Evolutionary conservation across 2,329 filamentous ascomycete genomes (phyloP).

Genomic region (Aspergillus fijiensis): DNA sequence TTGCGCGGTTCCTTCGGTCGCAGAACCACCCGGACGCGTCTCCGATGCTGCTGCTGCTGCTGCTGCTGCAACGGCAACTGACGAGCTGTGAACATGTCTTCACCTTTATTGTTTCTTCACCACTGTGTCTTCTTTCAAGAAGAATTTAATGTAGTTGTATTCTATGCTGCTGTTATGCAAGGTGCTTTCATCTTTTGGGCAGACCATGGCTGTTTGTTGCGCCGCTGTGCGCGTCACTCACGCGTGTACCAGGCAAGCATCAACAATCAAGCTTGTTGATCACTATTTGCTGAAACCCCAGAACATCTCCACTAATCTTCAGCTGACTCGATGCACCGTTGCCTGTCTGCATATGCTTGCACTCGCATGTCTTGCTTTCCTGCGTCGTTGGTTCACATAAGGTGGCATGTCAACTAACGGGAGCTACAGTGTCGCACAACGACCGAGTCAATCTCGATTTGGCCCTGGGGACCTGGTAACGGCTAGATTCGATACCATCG

Average conservation of each 20-base stretch:
- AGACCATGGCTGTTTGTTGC: conserved; percentile 16
- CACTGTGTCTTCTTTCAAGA: background rate
- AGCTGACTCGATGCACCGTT: background rate
- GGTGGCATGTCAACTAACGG: background rate
- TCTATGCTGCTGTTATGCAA: background rate
- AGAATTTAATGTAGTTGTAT: background rate
- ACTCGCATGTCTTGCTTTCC: background rate
- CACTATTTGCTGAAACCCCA: background rate
- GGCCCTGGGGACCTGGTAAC: background rate
- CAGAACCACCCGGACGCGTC: conserved; percentile 30
- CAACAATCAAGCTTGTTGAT: background rate
- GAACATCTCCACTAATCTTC: background rate
- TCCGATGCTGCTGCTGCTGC: conserved; percentile 14
- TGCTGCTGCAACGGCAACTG: background rate
- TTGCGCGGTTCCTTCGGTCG: conserved; percentile 27
- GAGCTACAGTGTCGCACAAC: background rate
- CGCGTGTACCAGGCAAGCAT: conserved; percentile 23
- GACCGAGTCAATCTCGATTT: background rate
- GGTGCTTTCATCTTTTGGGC: background rate
- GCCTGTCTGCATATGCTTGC: background rate
- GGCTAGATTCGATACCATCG: background rate
- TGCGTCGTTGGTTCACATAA: background rate
- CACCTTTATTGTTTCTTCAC: background rate
- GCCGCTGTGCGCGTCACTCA: conserved; percentile 30
- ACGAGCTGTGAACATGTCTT: background rate